A percentile compares a stretch with the other conserved stretches of the same genome.
Evolutionary conservation across 441 rosid genomes (phyloP).

Genomic region (Cnidoscolus chayamansa): DNA sequence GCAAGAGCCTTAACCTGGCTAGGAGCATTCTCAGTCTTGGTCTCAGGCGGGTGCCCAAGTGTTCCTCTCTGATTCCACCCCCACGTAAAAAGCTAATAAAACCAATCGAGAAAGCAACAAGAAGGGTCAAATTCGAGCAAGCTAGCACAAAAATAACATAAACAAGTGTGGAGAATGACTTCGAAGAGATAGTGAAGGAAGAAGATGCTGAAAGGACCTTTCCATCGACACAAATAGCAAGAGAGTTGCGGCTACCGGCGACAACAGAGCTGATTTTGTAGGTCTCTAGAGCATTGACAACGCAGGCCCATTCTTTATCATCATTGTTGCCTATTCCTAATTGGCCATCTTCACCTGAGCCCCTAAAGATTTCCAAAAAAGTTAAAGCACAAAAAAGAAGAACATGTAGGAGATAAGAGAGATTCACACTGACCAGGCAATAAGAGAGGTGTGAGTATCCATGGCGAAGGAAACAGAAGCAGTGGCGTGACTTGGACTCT

Average conservation of each 20-base stretch:
- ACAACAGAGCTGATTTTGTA: slow-evolving; percentile 72
- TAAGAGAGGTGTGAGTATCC: slow-evolving; percentile 54
- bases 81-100: slow-evolving; percentile 85
- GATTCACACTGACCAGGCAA: slow-evolving; percentile 53
- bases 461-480: slow-evolving; percentile 20
- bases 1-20: slow-evolving; percentile 84
- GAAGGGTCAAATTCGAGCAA: background rate
- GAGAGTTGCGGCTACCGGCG: slow-evolving; percentile 94
- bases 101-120: background rate
- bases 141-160: background rate
- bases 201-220: slow-evolving; percentile 41
- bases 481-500: no score
- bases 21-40: slow-evolving; percentile 82
- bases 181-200: no score
- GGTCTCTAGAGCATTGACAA: slow-evolving; percentile 62
- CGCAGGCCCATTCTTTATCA: slow-evolving; percentile 75
- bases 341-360: slow-evolving; percentile 97
- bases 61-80: slow-evolving; percentile 99
- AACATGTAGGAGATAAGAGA: no score
- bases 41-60: slow-evolving; percentile 84
- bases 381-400: background rate
- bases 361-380: slow-evolving; percentile 43
- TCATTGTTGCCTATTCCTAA: slow-evolving; percentile 78
- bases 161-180: background rate
- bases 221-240: slow-evolving; percentile 93